phyloP scores from a whole-genome alignment of 2,329 filamentous ascomycete genomes.

The Neofusicoccum sp. region DNA sequence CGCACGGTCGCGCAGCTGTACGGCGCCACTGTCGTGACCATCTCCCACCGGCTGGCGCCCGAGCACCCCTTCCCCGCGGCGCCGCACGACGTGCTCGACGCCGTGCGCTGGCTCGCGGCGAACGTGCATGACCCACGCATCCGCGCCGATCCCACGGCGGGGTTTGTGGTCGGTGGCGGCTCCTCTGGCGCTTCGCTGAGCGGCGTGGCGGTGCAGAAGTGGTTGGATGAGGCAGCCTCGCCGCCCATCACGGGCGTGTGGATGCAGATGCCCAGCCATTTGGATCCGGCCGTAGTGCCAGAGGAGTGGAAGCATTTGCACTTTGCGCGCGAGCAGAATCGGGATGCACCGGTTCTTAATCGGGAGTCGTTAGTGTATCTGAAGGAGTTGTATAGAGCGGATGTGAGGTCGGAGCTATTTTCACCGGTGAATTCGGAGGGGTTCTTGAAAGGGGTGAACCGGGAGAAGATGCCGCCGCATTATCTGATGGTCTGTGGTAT shows the following conservation, averaged over 20 bases:
- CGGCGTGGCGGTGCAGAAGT: neutral
- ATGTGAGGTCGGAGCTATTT: neutral
- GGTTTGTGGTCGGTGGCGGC: neutral
- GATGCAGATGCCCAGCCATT: neutral
- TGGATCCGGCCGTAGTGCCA: neutral
- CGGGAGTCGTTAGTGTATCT: neutral
- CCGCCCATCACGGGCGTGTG: constrained; percentile 1
- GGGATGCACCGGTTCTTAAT: constrained; percentile 9
- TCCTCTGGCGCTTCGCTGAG: neutral
- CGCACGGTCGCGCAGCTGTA: neutral
- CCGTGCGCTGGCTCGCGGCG: constrained; percentile 30
- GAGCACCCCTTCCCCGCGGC: constrained; percentile 37
- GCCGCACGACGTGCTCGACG: constrained; percentile 34
- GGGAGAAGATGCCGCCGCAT: constrained; percentile 8
- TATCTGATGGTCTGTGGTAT: constrained; percentile 20
- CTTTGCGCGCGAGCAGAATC: constrained; percentile 8
- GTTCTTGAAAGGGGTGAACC: neutral
- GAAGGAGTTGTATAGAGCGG: constrained; percentile 1
- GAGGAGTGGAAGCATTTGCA: neutral
- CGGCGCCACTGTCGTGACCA: constrained; percentile 27
- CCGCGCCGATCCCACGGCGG: neutral
- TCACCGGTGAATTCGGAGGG: constrained; percentile 6
- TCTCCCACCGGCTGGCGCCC: constrained; percentile 39
- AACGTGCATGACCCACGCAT: neutral
- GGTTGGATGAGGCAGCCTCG: neutral